Base-by-base conservation (phyloP, 768 basidiomycete species). In the Scleroderma citrinum region DNA sequence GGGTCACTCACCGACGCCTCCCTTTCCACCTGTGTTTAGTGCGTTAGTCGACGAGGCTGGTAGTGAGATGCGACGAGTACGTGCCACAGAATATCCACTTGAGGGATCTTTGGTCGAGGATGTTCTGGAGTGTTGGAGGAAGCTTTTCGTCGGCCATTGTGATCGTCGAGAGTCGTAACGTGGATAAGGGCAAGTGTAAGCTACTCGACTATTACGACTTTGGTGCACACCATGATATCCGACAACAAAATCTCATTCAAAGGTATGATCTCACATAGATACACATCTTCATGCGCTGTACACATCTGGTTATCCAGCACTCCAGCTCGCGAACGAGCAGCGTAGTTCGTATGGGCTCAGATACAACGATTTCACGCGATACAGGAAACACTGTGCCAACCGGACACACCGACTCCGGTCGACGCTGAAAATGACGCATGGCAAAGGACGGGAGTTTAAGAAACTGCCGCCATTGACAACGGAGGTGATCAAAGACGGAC, bases 81-180 rank as follows among this genome's bases (percentile, higher is more conserved):
- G 51, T 69, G 81, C 95, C 95, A 63, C 96, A 98, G 65, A 99
- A 99, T 63, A 99, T 97, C 95, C 95, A 99, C 67, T 97, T 96
- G 52, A 97, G 70, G 20, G 84, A 83, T 56, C 79, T 84, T 70
- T 99, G 95, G 68, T 97, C 94, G 26, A 99, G 71, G 43, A 99
- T 74, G 64, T 96, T 97, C 74, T 96, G 92, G 7, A 99, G 81
- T 16, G 92, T 93, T 17, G 95, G 83, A 14, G 80, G 77, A 36
- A 95, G 78, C 2, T 34, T 26, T 41, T 54, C 49, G 56, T 56
- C 38, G 47, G 47, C 37, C 44, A 40, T 37, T n/a, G 31, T 49
- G 47, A 51, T 53, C 47, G 37, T 34, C 24, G 36, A 46, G 43
- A 29, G 26, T 29, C 26, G 26, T 8, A 8, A 29, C 26, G 4